These are phyloP conservation scores for Metarhizium humberi DNA, from an alignment of 2,329 filamentous ascomycete species.

Conservation along the genomic window DNA sequence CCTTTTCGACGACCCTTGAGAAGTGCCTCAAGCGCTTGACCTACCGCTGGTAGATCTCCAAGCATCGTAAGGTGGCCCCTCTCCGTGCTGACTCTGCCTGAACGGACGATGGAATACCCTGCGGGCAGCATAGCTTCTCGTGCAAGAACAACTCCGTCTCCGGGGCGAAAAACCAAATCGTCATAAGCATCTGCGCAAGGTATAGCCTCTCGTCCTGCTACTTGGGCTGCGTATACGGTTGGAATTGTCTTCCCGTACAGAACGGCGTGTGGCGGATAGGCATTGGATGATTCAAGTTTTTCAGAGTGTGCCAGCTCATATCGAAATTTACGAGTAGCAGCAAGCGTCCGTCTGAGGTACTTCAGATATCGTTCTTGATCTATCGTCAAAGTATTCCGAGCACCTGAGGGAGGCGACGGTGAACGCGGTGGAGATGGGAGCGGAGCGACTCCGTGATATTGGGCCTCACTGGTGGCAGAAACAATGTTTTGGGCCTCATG, in stretches of 20 bases:
- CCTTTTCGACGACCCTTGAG: constrained; percentile 58
- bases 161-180: constrained; percentile 74
- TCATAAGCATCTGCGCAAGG: constrained; percentile 72
- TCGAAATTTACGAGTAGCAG: constrained; percentile 66
- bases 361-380: constrained; percentile 29
- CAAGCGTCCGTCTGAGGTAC: constrained; percentile 69
- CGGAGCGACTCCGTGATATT: constrained; percentile 6
- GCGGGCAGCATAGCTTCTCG: constrained; percentile 75
- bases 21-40: constrained; percentile 61
- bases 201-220: constrained; percentile 65
- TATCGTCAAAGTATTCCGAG: constrained; percentile 8
- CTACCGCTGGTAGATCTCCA: constrained; percentile 75
- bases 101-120: constrained; percentile 65
- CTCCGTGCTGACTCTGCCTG: constrained; percentile 70
- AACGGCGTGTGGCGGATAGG: constrained; percentile 72
- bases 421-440: constrained; percentile 12
- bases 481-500: not conserved
- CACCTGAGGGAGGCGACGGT: constrained; percentile 8
- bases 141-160: constrained; percentile 83
- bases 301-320: constrained; percentile 57
- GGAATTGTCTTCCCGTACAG: constrained; percentile 83
- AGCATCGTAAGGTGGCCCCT: constrained; percentile 81
- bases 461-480: constrained; percentile 6
- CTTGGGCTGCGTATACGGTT: constrained; percentile 73
- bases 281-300: constrained; percentile 52